A percentile compares a stretch with the other conserved stretches of the same genome.
Conservation (phyloP, 108 stramenopile species). For the Skeletonema tropicum region DNA sequence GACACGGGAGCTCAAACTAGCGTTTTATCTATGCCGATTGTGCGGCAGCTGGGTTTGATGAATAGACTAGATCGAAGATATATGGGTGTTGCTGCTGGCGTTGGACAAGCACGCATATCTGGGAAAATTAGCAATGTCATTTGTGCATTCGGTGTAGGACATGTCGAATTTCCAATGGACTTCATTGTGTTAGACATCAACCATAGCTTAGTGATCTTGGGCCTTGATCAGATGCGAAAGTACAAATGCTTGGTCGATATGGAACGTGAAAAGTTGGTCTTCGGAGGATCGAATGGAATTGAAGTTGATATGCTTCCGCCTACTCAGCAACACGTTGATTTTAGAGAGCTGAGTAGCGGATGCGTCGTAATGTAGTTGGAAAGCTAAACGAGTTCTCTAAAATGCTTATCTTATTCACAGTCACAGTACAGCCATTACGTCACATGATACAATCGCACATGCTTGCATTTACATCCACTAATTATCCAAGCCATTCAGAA, state of each 20-base stretch:
- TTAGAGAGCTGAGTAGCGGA: slow-evolving; percentile 24
- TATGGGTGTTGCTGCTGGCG: slow-evolving; percentile 66
- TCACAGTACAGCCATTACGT: background rate
- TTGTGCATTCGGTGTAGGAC: slow-evolving; percentile 56
- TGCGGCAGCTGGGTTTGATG: slow-evolving; percentile 52
- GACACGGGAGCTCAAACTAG: slow-evolving; percentile 74
- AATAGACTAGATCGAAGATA: slow-evolving; percentile 51
- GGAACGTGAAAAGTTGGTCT: slow-evolving; percentile 56
- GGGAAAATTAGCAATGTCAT: slow-evolving; percentile 60
- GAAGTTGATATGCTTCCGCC: slow-evolving; percentile 55
- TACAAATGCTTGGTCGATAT: slow-evolving; percentile 77
- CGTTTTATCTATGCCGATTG: slow-evolving; percentile 66
- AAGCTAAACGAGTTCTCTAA: background rate
- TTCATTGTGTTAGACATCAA: slow-evolving; percentile 67
- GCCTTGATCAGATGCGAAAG: slow-evolving; percentile 76
- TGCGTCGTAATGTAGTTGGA: slow-evolving; percentile 41
- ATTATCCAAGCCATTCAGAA: slow-evolving; percentile 91
- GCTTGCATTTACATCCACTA: background rate
- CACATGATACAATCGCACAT: background rate
- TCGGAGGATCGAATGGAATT: slow-evolving; percentile 70
- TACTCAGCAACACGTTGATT: slow-evolving; percentile 3
- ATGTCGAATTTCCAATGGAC: slow-evolving; percentile 74
- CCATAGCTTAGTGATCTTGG: slow-evolving; percentile 63
- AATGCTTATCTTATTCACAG: background rate
- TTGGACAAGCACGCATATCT: slow-evolving; percentile 64